Percentiles rank a stretch among this genome's conserved stretches.
Evolutionary conservation across 495 filamentous ascomycete genomes (phyloP).

Genomic region (Penicillium taxi): DNA sequence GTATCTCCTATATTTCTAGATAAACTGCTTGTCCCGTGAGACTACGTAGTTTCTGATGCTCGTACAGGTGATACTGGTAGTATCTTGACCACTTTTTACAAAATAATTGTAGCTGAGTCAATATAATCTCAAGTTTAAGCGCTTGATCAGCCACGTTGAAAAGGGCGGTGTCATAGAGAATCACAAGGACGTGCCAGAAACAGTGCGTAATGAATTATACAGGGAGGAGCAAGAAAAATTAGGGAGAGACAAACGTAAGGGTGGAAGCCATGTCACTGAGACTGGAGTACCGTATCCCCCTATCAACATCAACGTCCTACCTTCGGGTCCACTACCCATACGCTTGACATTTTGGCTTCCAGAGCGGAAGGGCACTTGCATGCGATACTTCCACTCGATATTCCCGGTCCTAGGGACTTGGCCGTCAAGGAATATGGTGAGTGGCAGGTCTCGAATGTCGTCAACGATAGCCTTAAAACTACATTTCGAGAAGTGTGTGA

Average conservation of each 20-base stretch:
- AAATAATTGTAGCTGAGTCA: too few relatives aligned
- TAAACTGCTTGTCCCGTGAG: too few relatives aligned
- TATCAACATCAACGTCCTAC: constrained; percentile 20
- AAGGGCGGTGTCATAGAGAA: constrained; percentile 13
- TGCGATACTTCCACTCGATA: neutral
- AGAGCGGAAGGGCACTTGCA: constrained; percentile 1
- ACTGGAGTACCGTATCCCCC: constrained; percentile 5
- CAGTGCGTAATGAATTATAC: constrained; percentile 13
- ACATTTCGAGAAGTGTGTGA: constrained; percentile 14
- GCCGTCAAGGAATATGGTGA: constrained; percentile 17
- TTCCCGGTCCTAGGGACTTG: constrained; percentile 10
- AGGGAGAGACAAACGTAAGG: constrained; percentile 9
- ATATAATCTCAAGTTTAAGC: too few relatives aligned
- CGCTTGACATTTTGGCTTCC: neutral
- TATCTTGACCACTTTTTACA: too few relatives aligned
- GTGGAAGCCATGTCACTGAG: neutral
- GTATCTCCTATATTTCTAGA: too few relatives aligned
- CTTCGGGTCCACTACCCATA: constrained; percentile 2
- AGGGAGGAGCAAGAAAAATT: constrained; percentile 19
- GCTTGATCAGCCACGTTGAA: constrained; percentile 14
- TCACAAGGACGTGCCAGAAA: constrained; percentile 18
- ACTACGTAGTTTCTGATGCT: too few relatives aligned
- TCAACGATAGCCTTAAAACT: constrained; percentile 10
- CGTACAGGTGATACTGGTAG: too few relatives aligned
- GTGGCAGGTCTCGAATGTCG: constrained; percentile 16